A percentile compares a stretch with the other conserved stretches of the same genome.
Evolutionary conservation across 169 alveolate genomes (phyloP).

Genomic region (Eimeria maxima): DNA sequence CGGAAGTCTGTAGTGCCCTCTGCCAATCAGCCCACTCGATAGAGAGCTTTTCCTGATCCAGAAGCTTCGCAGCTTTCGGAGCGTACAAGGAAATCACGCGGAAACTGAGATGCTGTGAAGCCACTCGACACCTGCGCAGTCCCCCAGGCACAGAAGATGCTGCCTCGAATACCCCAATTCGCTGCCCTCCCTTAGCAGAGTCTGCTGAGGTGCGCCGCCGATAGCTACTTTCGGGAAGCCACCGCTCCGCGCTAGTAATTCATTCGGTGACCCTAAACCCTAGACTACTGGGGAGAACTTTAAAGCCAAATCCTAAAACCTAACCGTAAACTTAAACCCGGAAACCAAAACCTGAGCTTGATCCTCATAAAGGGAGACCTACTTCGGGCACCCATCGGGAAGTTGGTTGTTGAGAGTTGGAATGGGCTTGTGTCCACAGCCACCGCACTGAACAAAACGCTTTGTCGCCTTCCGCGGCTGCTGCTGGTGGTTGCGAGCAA

Average conservation of each 20-base stretch:
- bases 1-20: background rate
- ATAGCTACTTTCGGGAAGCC: background rate
- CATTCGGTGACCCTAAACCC: background rate
- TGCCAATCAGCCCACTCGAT: slow-evolving; percentile 1
- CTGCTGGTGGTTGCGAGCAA: slow-evolving; percentile 56
- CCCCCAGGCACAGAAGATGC: background rate
- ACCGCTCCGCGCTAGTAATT: background rate
- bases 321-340: background rate
- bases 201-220: background rate
- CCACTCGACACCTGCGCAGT: slow-evolving; percentile 48
- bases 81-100: slow-evolving; percentile 41
- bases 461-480: slow-evolving; percentile 26
- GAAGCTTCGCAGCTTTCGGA: slow-evolving; percentile 48
- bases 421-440: slow-evolving; percentile 36
- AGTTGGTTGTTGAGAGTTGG: slow-evolving; percentile 41
- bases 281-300: background rate
- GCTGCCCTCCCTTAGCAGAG: background rate
- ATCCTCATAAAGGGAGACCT: background rate
- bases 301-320: background rate
- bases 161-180: background rate
- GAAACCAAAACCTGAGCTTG: background rate
- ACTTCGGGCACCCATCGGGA: slow-evolving; percentile 53
- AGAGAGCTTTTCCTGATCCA: slow-evolving; percentile 50
- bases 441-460: slow-evolving; percentile 18
- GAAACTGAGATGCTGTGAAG: slow-evolving; percentile 20